Conservation (phyloP, 1,139 yeast genomes). For the Lodderomyces metapsilosis region DNA sequence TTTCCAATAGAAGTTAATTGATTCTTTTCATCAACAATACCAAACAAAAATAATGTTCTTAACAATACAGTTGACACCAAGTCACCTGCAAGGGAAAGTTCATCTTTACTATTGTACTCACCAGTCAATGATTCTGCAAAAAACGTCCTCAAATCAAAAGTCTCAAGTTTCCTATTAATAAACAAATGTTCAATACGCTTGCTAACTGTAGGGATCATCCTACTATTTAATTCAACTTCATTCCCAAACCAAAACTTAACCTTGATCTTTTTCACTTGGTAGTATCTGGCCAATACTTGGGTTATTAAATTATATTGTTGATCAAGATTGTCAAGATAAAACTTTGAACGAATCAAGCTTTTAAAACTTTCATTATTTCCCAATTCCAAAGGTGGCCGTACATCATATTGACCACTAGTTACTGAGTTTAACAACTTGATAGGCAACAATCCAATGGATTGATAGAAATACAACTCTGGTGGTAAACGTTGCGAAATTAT, state of each 20-base stretch:
- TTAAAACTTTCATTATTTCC: slow-evolving; percentile 57
- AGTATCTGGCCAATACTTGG: slow-evolving; percentile 77
- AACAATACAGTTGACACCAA: slow-evolving; percentile 59
- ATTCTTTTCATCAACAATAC: slow-evolving; percentile 47
- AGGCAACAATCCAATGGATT: slow-evolving; percentile 72
- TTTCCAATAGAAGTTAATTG: slow-evolving; percentile 58
- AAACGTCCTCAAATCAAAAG: slow-evolving; percentile 36
- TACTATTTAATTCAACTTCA: slow-evolving; percentile 48
- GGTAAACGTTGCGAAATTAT: slow-evolving; percentile 85
- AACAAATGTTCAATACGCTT: slow-evolving; percentile 33
- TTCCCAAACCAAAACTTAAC: slow-evolving; percentile 63
- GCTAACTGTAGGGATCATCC: slow-evolving; percentile 45
- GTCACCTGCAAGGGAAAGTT: slow-evolving; percentile 46
- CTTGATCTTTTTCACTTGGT: slow-evolving; percentile 69
- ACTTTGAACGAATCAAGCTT: slow-evolving; percentile 45
- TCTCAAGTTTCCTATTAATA: slow-evolving; percentile 23
- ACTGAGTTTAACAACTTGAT: slow-evolving; percentile 67
- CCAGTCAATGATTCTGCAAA: slow-evolving; percentile 26
- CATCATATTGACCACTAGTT: slow-evolving; percentile 60
- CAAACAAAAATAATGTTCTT: slow-evolving; percentile 58
- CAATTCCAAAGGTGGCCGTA: slow-evolving; percentile 72
- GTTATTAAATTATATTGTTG: slow-evolving; percentile 67
- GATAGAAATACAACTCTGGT: slow-evolving; percentile 79
- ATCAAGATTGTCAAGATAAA: slow-evolving; percentile 52
- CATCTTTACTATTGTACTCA: slow-evolving; percentile 16